Percentiles rank a stretch among this genome's conserved stretches.
Evolutionary conservation across 1,284 basidiomycete genomes (phyloP).

Genomic region (Hortiboletus rubellus): DNA sequence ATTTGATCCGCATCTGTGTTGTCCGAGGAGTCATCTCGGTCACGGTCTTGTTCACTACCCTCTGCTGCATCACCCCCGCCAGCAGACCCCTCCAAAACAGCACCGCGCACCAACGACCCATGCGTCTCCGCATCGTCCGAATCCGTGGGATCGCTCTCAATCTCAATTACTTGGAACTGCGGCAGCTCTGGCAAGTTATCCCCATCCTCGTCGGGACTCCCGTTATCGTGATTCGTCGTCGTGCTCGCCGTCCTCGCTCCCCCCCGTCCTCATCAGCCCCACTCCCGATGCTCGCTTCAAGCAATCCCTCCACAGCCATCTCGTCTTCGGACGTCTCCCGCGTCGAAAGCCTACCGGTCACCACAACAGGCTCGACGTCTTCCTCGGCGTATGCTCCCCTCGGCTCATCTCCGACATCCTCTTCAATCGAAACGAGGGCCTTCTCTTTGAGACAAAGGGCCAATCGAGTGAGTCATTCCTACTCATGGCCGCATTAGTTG

Average conservation of each 20-base stretch:
- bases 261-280: background rate
- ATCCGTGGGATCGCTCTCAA: conserved; percentile 19
- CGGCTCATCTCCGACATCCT: background rate
- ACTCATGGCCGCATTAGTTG: no score
- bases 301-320: conserved; percentile 24
- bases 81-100: background rate
- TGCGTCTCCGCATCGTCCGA: conserved; percentile 35
- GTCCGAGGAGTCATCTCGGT: background rate
- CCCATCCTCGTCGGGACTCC: background rate
- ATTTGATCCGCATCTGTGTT: conserved; percentile 19
- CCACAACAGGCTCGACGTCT: background rate
- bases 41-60: background rate
- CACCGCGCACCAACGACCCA: conserved; percentile 9
- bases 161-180: conserved; percentile 16
- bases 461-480: no score
- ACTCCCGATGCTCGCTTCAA: conserved; percentile 2
- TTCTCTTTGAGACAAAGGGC: background rate
- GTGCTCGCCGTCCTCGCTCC: background rate
- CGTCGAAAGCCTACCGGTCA: background rate
- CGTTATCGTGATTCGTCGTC: background rate
- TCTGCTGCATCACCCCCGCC: background rate
- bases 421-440: conserved; percentile 1
- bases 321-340: conserved; percentile 22
- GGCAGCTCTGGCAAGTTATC: background rate
- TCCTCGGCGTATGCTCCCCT: background rate